A percentile compares a stretch with the other conserved stretches of the same genome.
Evolutionary conservation across 176 grass and related monocot species (phyloP).

Genomic region (Thinopyrum elongatum): DNA sequence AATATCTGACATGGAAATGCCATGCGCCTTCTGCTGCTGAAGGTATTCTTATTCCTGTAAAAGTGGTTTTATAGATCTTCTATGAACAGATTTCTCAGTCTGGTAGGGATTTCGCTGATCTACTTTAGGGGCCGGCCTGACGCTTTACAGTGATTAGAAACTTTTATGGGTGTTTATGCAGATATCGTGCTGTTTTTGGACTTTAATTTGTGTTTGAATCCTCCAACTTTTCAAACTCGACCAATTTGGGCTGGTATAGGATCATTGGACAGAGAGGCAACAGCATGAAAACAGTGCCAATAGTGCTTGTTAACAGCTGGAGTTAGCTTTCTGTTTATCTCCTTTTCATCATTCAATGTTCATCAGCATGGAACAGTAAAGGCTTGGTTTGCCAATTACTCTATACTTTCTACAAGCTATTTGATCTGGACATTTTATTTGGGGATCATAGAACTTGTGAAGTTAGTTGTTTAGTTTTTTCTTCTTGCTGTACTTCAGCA

Average conservation of each 20-base stretch:
- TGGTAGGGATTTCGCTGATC: neutral
- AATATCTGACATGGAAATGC: neutral
- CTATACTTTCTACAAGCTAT: neutral
- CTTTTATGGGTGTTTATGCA: neutral
- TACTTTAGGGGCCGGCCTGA: neutral
- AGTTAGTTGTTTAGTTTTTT: neutral
- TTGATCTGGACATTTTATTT: neutral
- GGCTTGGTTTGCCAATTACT: neutral
- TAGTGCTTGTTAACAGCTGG: neutral
- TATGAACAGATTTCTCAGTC: neutral
- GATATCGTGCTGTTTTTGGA: neutral
- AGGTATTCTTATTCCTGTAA: neutral
- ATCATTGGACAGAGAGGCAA: neutral
- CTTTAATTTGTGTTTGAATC: neutral
- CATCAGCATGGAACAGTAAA: neutral
- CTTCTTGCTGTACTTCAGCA: neutral
- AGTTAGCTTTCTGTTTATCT: neutral
- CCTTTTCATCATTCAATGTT: neutral
- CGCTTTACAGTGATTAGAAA: neutral
- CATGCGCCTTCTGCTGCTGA: neutral
- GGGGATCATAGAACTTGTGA: neutral
- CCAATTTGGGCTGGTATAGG: neutral
- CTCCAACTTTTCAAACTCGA: neutral
- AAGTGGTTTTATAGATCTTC: neutral
- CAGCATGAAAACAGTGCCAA: neutral